These are phyloP conservation scores for Colletotrichum incanum DNA, from an alignment of 2,329 filamentous ascomycete genomes.

Conservation along the genomic window DNA sequence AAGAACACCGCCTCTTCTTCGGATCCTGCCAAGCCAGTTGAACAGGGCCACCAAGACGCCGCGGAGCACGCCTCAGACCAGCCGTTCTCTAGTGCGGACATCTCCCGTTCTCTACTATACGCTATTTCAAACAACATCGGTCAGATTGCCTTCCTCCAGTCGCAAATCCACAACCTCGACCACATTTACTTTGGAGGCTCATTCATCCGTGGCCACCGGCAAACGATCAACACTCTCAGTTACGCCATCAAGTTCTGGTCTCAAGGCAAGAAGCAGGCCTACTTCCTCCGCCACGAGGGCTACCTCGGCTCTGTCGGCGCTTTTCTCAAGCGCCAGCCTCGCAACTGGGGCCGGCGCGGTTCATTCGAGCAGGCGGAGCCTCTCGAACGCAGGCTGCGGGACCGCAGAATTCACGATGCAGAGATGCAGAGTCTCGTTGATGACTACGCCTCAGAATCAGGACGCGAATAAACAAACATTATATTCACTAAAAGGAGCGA, in stretches of 20 bases:
- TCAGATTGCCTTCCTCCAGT: constrained; percentile 97
- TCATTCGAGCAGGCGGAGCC: constrained; percentile 74
- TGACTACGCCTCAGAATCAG: constrained; percentile 41
- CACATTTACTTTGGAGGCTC: constrained; percentile 98
- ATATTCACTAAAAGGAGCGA: constrained; percentile 4
- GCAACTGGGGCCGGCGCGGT: constrained; percentile 89
- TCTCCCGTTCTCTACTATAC: constrained; percentile 92
- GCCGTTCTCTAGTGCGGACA: constrained; percentile 84
- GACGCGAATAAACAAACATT: constrained; percentile 22
- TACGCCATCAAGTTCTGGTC: constrained; percentile 99
- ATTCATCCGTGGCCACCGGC: constrained; percentile 95
- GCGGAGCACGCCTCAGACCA: constrained; percentile 49
- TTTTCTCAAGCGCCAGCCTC: constrained; percentile 91
- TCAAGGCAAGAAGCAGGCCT: constrained; percentile 93
- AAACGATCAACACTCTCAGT: constrained; percentile 97
- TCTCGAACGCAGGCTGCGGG: constrained; percentile 28
- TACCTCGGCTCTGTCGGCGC: constrained; percentile 95
- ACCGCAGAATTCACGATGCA: constrained; percentile 30
- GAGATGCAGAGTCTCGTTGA: constrained; percentile 44
- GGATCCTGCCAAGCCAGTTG: constrained; percentile 29
- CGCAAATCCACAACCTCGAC: constrained; percentile 90
- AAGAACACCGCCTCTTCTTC: constrained; percentile 47
- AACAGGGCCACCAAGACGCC: constrained; percentile 20
- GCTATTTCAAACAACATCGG: constrained; percentile 98
- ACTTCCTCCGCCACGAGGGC: constrained; percentile 95